Evolutionary conservation across 164 flowering plant species (phyloP).

Genomic region (Stephania yunnanensis): DNA sequence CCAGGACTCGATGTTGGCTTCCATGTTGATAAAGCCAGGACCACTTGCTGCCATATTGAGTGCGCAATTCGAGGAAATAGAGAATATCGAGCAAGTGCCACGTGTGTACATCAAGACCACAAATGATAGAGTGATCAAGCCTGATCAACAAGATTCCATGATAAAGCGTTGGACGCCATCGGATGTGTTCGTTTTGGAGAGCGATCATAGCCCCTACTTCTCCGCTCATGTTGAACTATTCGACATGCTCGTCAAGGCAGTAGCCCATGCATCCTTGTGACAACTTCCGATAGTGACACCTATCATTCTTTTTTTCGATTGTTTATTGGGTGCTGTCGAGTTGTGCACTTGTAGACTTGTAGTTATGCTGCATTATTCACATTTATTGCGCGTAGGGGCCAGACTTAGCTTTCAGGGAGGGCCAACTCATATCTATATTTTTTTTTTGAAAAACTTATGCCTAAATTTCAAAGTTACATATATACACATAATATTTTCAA

Average conservation of each 20-base stretch:
- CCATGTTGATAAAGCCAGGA: slow-evolving; percentile 63
- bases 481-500: too few species aligned
- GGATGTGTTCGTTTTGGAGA: slow-evolving; percentile 45
- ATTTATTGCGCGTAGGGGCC: too few species aligned
- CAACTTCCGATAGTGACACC: background rate
- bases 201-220: slow-evolving; percentile 83
- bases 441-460: too few species aligned
- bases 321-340: background rate
- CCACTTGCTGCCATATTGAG: slow-evolving; percentile 42
- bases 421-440: too few species aligned
- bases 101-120: slow-evolving; percentile 60
- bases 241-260: slow-evolving; percentile 49
- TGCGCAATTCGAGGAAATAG: slow-evolving; percentile 32
- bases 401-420: too few species aligned
- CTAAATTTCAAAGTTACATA: too few species aligned
- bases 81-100: slow-evolving; percentile 27
- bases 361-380: too few species aligned
- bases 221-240: slow-evolving; percentile 54
- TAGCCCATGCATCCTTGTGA: background rate
- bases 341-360: background rate
- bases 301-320: background rate
- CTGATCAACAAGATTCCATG: slow-evolving; percentile 63
- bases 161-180: slow-evolving; percentile 67
- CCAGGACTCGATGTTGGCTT: slow-evolving; percentile 62
- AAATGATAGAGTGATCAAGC: slow-evolving; percentile 46